phyloP scores from a whole-genome alignment of 345 rosid genomes.

The Lenwebbia sp. region DNA sequence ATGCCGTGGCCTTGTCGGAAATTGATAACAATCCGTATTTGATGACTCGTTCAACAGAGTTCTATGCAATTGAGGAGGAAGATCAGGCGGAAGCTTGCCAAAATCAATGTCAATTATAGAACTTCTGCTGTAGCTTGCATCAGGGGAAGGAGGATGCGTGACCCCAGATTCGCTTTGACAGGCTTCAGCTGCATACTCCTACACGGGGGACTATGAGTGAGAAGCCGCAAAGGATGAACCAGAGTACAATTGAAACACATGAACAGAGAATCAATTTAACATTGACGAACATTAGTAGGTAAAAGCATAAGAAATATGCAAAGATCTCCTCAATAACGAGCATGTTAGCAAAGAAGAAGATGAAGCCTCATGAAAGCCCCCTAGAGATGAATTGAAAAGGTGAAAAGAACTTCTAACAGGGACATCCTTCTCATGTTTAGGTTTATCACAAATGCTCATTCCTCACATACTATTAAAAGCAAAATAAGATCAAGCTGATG shows the following conservation, averaged over 20 bases:
- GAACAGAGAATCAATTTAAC: not conserved
- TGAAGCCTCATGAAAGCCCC: not conserved
- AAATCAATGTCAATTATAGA: constrained; percentile 25
- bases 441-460: not conserved
- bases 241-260: not conserved
- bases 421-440: not conserved
- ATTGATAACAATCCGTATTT: not conserved
- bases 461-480: not conserved
- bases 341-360: not conserved
- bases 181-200: constrained; percentile 37
- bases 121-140: constrained; percentile 35
- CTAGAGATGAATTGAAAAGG: not conserved
- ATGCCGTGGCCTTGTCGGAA: constrained; percentile 22
- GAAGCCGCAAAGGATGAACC: not conserved
- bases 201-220: not conserved
- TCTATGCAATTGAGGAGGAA: constrained; percentile 41
- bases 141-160: constrained; percentile 44
- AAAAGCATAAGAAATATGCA: not conserved
- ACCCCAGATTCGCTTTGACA: constrained; percentile 33
- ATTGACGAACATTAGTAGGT: not conserved
- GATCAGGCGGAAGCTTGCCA: constrained; percentile 41
- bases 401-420: not conserved
- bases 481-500: not conserved
- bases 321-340: not conserved
- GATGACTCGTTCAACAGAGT: constrained; percentile 12